Percentiles rank a stretch among this genome's conserved stretches.
phyloP scores from a whole-genome alignment of 208 protist species.

The Jaenimonas drosophilae region DNA sequence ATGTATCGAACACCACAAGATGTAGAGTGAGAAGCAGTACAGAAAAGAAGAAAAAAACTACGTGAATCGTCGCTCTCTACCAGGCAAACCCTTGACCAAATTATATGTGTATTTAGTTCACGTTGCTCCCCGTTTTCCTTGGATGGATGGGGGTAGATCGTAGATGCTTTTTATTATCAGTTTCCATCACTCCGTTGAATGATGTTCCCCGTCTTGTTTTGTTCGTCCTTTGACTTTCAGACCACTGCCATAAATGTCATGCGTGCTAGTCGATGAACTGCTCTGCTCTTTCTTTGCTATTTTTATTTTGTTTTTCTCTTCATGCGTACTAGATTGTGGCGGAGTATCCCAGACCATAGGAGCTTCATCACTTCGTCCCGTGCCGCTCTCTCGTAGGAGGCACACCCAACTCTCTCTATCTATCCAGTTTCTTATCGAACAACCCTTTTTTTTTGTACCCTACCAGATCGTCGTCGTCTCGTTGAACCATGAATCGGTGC shows the following conservation, averaged over 20 bases:
- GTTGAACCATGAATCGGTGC: too few species aligned
- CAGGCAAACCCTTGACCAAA: not conserved
- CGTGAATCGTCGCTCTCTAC: not conserved
- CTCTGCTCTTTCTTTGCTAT: conserved; percentile 1
- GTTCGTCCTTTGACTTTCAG: not conserved
- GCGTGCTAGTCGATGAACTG: not conserved
- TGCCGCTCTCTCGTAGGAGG: too few species aligned
- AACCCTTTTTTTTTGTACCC: not conserved
- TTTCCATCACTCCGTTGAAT: not conserved
- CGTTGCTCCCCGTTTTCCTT: not conserved
- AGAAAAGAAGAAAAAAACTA: conserved; percentile 8
- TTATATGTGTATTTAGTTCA: not conserved
- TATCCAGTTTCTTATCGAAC: not conserved
- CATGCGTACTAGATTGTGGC: conserved; percentile 2
- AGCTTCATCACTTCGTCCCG: too few species aligned
- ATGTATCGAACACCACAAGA: conserved; percentile 4
- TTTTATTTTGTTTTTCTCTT: conserved; percentile 6
- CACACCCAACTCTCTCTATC: too few species aligned
- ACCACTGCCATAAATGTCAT: not conserved
- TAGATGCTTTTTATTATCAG: not conserved
- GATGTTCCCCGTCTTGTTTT: not conserved
- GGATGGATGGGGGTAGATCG: not conserved
- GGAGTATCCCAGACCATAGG: not conserved
- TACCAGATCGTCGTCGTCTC: too few species aligned
- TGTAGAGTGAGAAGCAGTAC: conserved; percentile 4